Percentiles rank a stretch among this genome's conserved stretches.
These are phyloP conservation scores for Nothophoma quercina DNA, from an alignment of 2,329 filamentous ascomycete species.

Conservation along the genomic window DNA sequence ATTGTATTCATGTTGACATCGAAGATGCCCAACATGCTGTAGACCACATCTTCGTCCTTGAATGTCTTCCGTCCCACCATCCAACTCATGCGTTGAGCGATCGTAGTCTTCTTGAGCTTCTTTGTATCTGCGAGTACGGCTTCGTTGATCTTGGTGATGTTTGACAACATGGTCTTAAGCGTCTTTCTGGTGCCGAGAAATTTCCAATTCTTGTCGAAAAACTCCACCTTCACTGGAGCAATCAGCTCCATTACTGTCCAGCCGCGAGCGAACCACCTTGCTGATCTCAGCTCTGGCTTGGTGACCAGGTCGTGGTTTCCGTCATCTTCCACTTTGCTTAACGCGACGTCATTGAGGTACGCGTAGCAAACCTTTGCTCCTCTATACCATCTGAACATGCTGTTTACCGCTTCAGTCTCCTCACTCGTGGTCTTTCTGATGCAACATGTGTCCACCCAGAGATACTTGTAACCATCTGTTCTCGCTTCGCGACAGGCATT, in stretches of 20 bases:
- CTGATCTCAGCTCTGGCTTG: too few relatives aligned
- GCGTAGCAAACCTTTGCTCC: conserved; percentile 12
- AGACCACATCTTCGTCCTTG: conserved; percentile 12
- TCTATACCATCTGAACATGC: conserved; percentile 14
- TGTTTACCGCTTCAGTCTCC: too few relatives aligned
- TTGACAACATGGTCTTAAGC: not conserved
- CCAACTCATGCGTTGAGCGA: conserved; percentile 20
- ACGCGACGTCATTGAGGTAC: conserved; percentile 1
- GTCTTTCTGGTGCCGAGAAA: conserved; percentile 6
- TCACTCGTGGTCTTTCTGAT: too few relatives aligned
- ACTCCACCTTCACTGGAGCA: conserved; percentile 5
- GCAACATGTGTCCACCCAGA: too few relatives aligned
- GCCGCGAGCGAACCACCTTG: conserved; percentile 2
- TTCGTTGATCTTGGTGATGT: conserved; percentile 8
- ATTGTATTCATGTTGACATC: conserved; percentile 3
- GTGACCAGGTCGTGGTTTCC: not conserved
- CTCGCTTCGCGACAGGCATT: too few relatives aligned
- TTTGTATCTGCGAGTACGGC: not conserved
- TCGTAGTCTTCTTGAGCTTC: not conserved
- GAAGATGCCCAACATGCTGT: conserved; percentile 22
- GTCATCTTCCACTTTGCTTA: not conserved
- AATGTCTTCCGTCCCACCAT: conserved; percentile 16
- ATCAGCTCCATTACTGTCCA: conserved; percentile 7
- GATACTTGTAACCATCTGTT: too few relatives aligned
- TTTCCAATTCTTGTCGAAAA: conserved; percentile 9